phyloP scores from a whole-genome alignment of 352 stramenopile genomes.

The Globisporangium perplexum region DNA sequence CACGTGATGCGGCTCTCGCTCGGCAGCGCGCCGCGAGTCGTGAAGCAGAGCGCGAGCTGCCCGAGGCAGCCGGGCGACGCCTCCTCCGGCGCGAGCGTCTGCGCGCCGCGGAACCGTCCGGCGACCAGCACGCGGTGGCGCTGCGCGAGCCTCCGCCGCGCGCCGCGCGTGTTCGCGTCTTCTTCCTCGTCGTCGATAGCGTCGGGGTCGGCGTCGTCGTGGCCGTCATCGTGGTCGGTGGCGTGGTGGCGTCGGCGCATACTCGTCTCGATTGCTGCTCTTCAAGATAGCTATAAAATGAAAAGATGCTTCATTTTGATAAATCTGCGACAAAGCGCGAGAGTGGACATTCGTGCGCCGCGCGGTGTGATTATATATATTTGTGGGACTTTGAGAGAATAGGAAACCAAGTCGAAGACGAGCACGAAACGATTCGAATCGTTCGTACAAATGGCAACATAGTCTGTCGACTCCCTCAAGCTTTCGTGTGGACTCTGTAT shows the following conservation, averaged over 20 bases:
- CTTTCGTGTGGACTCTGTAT: no score
- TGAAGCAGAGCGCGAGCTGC: conserved; percentile 48
- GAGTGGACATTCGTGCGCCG: no score
- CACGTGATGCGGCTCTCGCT: conserved; percentile 44
- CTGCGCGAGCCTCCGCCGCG: conserved; percentile 62
- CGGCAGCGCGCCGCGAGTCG: conserved; percentile 24
- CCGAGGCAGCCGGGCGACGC: conserved; percentile 40
- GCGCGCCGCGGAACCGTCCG: conserved; percentile 38
- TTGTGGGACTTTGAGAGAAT: no score
- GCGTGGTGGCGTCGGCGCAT: no score
- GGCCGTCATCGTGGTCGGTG: not conserved
- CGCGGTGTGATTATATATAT: no score
- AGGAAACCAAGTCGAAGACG: not conserved
- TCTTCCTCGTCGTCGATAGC: conserved; percentile 21
- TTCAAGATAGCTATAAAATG: no score
- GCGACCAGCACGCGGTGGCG: conserved; percentile 53
- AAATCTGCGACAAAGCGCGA: no score
- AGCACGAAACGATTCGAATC: not conserved
- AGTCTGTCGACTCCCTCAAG: not conserved
- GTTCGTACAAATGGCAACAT: not conserved
- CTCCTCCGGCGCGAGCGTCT: conserved; percentile 38
- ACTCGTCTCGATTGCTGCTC: no score
- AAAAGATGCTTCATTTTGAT: no score
- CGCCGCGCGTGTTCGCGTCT: conserved; percentile 21
- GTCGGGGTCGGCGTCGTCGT: not conserved